Conservation (phyloP, 306 rosid genomes). For the Lotus japonicus region DNA sequence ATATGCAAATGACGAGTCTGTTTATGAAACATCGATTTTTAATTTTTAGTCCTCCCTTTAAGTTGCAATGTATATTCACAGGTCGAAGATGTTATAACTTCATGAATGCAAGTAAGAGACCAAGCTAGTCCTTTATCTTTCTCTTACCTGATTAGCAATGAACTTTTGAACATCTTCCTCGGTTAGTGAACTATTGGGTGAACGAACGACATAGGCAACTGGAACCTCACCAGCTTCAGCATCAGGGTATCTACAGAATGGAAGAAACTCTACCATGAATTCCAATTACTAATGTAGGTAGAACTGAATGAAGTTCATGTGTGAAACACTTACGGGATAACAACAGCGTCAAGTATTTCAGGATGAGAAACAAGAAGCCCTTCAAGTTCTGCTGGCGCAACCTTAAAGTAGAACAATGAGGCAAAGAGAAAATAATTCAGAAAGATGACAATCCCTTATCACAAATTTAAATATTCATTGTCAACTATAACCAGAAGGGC, state of each 20-base stretch:
- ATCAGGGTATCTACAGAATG: slow-evolving; percentile 64
- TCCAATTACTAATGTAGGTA: not conserved
- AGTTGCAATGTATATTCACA: not conserved
- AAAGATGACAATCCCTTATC: not conserved
- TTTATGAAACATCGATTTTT: not conserved
- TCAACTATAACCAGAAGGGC: not conserved
- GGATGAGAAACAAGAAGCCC: slow-evolving; percentile 91
- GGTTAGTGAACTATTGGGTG: slow-evolving; percentile 61
- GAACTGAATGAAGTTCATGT: not conserved
- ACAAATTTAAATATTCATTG: not conserved
- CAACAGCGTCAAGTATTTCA: slow-evolving; percentile 88
- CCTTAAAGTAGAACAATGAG: slow-evolving; percentile 36
- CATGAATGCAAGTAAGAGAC: not conserved
- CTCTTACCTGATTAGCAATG: slow-evolving; percentile 59
- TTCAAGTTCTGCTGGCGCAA: slow-evolving; percentile 98
- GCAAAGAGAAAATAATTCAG: not conserved
- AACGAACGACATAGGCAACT: slow-evolving; percentile 65
- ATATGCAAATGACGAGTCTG: not conserved
- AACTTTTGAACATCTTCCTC: slow-evolving; percentile 64
- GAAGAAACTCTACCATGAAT: slow-evolving; percentile 4
- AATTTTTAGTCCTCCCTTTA: not conserved
- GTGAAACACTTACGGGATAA: slow-evolving; percentile 70
- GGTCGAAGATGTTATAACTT: not conserved
- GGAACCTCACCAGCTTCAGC: slow-evolving; percentile 97
- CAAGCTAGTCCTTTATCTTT: not conserved